A percentile compares a stretch with the other conserved stretches of the same genome.
Evolutionary conservation across 2,329 filamentous ascomycete genomes (phyloP).

Genomic region (Trichoderma pleuroti): DNA sequence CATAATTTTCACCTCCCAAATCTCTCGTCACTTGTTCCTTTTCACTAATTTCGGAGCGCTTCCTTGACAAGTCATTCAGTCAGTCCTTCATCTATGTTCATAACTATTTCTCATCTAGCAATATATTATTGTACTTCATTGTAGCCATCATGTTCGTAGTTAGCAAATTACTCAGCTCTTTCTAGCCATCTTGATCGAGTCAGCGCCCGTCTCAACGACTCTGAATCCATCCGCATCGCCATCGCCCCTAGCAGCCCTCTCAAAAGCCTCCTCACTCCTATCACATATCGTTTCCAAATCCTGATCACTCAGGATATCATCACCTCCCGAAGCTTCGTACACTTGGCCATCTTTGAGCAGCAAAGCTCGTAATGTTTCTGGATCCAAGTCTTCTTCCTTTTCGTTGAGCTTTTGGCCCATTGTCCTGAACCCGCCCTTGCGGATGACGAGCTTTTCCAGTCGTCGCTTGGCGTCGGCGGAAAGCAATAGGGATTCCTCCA

Average conservation of each 20-base stretch:
- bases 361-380: slow-evolving; percentile 58
- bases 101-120: neutral
- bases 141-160: neutral
- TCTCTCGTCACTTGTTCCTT: neutral
- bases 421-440: slow-evolving; percentile 79
- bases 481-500: slow-evolving; percentile 82
- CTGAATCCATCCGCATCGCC: slow-evolving; percentile 69
- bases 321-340: slow-evolving; percentile 55
- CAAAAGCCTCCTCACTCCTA: slow-evolving; percentile 61
- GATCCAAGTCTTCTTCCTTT: slow-evolving; percentile 52
- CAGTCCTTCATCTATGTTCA: neutral
- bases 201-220: slow-evolving; percentile 71
- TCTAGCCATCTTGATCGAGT: slow-evolving; percentile 46
- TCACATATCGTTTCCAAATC: slow-evolving; percentile 80
- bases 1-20: neutral
- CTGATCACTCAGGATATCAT: slow-evolving; percentile 66
- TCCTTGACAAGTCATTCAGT: neutral
- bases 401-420: slow-evolving; percentile 59
- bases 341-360: slow-evolving; percentile 70
- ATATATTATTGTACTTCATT: neutral
- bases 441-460: slow-evolving; percentile 91
- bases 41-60: neutral
- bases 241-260: slow-evolving; percentile 71
- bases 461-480: slow-evolving; percentile 89
- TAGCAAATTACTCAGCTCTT: slow-evolving; percentile 19